Percentiles rank a stretch among this genome's conserved stretches.
Conservation (phyloP, 257 asterid genomes). For the Solanum pinnatisectum region DNA sequence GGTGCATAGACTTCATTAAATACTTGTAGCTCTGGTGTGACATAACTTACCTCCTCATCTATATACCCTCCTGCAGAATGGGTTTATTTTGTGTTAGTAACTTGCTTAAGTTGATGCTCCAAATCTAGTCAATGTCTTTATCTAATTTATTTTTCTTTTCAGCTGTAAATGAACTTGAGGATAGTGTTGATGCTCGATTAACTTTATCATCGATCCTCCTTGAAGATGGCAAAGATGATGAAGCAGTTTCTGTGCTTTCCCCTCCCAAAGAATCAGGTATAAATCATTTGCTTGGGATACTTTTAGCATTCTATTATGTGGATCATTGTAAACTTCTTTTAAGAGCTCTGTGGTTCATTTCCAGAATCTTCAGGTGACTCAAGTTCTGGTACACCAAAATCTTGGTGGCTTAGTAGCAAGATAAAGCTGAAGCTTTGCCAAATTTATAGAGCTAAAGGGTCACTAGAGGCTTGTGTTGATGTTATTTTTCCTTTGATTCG, state of each 20-base stretch:
- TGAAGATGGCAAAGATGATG: slow-evolving; percentile 68
- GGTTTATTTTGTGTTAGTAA: not conserved
- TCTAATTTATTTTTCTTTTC: slow-evolving; percentile 3
- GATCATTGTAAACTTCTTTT: not conserved
- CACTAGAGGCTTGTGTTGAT: slow-evolving; percentile 49
- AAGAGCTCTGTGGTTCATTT: not conserved
- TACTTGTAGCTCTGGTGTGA: not conserved
- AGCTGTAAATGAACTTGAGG: slow-evolving; percentile 51
- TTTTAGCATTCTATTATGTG: not conserved
- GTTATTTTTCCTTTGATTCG: slow-evolving; percentile 62
- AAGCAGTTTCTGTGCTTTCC: slow-evolving; percentile 79
- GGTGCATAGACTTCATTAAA: not conserved
- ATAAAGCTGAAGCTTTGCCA: slow-evolving; percentile 75
- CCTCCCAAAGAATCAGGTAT: slow-evolving; percentile 59
- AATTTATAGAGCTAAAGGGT: slow-evolving; percentile 64
- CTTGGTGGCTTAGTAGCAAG: slow-evolving; percentile 73
- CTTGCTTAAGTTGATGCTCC: not conserved
- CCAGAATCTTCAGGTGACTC: slow-evolving; percentile 25
- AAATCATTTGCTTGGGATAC: slow-evolving; percentile 1
- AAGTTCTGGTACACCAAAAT: slow-evolving; percentile 20
- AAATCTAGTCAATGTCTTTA: not conserved
- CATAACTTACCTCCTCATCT: not conserved
- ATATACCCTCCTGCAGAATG: not conserved
- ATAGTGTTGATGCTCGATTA: slow-evolving; percentile 63
- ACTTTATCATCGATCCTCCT: slow-evolving; percentile 61